Percentiles rank a stretch among this genome's conserved stretches.
phyloP scores from a whole-genome alignment of 768 basidiomycete genomes.

The Coprinopsis cinerea region DNA sequence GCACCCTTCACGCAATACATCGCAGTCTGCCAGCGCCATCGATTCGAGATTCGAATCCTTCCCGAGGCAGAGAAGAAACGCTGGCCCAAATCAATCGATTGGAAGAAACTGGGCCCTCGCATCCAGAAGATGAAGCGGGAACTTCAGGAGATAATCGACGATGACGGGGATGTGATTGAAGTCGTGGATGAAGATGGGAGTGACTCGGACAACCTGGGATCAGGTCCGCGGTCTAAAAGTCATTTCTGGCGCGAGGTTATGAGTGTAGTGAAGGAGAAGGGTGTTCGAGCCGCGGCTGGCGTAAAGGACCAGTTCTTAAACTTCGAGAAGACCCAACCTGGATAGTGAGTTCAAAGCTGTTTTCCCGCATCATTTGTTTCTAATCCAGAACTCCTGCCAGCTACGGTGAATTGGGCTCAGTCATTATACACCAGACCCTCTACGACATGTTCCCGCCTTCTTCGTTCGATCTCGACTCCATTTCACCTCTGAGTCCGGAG shows the following conservation, averaged over 20 bases:
- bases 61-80: constrained; percentile 66
- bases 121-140: constrained; percentile 43
- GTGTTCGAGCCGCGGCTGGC: constrained; percentile 58
- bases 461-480: constrained; percentile 44
- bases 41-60: constrained; percentile 67
- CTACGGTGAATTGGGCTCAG: constrained; percentile 81
- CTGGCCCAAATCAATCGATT: constrained; percentile 75
- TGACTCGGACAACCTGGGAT: constrained; percentile 15
- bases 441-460: constrained; percentile 68
- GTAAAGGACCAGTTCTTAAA: constrained; percentile 70
- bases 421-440: constrained; percentile 74
- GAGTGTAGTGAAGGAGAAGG: constrained; percentile 57
- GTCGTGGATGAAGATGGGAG: constrained; percentile 5
- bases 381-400: constrained; percentile 31
- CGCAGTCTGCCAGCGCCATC: constrained; percentile 70
- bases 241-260: constrained; percentile 67
- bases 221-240: constrained; percentile 34
- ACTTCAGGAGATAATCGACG: constrained; percentile 48
- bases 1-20: constrained; percentile 55
- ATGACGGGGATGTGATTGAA: constrained; percentile 23
- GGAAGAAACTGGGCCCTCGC: constrained; percentile 46
- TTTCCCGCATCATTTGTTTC: background rate
- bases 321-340: constrained; percentile 81
- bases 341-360: constrained; percentile 61
- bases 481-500: constrained; percentile 60